Percentiles rank a stretch among this genome's conserved stretches.
phyloP scores from a whole-genome alignment of 2,329 filamentous ascomycete species.

The Colletotrichum nymphaeae region DNA sequence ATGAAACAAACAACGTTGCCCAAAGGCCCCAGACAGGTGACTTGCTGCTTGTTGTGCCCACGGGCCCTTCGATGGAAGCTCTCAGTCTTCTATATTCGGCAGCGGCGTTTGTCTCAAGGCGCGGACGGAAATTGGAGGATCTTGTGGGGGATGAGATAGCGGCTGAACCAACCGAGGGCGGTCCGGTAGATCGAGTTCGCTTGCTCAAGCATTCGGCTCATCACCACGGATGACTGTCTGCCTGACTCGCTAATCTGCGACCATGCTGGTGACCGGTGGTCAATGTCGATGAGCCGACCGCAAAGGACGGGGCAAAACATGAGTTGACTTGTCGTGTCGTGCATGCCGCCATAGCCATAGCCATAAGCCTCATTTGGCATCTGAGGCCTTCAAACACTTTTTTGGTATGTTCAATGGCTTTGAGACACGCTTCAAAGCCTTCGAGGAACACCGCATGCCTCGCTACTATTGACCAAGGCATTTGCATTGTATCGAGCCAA shows the following conservation, averaged over 20 bases:
- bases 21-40: slow-evolving; percentile 13
- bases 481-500: neutral
- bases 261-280: slow-evolving; percentile 2
- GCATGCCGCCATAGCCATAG: slow-evolving; percentile 17
- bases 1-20: slow-evolving; percentile 29
- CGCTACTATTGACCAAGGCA: neutral
- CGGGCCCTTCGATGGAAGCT: slow-evolving; percentile 13
- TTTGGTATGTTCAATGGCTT: slow-evolving; percentile 5
- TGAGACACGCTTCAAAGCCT: neutral
- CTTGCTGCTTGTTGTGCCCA: neutral
- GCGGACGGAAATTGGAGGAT: slow-evolving; percentile 33
- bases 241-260: slow-evolving; percentile 26
- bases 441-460: neutral
- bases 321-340: slow-evolving; percentile 24
- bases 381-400: slow-evolving; percentile 8
- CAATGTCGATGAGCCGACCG: neutral
- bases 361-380: neutral
- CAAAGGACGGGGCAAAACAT: slow-evolving; percentile 4
- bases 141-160: slow-evolving; percentile 24
- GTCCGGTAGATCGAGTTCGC: slow-evolving; percentile 23
- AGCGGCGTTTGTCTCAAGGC: slow-evolving; percentile 23
- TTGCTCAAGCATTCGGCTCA: slow-evolving; percentile 11
- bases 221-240: slow-evolving; percentile 19
- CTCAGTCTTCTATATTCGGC: slow-evolving; percentile 19
- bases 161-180: slow-evolving; percentile 11